Base-by-base conservation (phyloP, 2,329 filamentous ascomycete genomes). In the Aspergillaceae sp. region DNA sequence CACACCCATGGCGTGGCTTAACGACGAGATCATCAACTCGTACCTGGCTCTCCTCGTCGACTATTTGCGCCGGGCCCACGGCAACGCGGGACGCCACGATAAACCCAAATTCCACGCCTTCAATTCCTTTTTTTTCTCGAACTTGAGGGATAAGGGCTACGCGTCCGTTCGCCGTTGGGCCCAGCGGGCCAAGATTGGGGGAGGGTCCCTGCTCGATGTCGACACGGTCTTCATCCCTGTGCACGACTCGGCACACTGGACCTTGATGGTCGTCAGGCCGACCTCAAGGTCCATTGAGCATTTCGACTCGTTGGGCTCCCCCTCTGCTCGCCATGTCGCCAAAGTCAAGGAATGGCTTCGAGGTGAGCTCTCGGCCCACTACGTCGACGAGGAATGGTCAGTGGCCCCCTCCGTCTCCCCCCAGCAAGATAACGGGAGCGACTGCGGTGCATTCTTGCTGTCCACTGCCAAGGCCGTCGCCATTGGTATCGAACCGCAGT, bases 391-490 rank as follows among this genome's bases (percentile, higher is more conserved):
- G 1, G 70, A 75, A 46, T 75, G 73, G 73, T 56, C 49, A 2
- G 56, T 68, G 4, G 58, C 69, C 19, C 58, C 62, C 4, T 67
- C 67, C 2, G 37, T 54, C 4, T 71, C 69, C 4, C 71, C 72
- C 5, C 63, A 63, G 47, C 73, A 75, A 49, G 54, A 68, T 47
- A 75, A 75, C 48, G 65, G 65, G 29, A 68, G 65, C 44, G 73
- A 75, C 48, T 75, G 73, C 47, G 73, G 73, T n/a, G 72, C 74
- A 2, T 75, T 75, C 50, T 62, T 72, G 19, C 59, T 74, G 19
- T 72, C 71, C 7, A 74, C 68, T 4, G 73, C 73, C 42, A 73
- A 74, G 51, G 66, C 72, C 46, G 62, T 74, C 43, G 65, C 69
- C 43, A 54, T 74, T 29, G 67, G 66, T 10, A 56, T 73, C 29